Conservation (phyloP, 192 early-diverging fungal genomes). For the Rhizoclosmatium sp. region DNA sequence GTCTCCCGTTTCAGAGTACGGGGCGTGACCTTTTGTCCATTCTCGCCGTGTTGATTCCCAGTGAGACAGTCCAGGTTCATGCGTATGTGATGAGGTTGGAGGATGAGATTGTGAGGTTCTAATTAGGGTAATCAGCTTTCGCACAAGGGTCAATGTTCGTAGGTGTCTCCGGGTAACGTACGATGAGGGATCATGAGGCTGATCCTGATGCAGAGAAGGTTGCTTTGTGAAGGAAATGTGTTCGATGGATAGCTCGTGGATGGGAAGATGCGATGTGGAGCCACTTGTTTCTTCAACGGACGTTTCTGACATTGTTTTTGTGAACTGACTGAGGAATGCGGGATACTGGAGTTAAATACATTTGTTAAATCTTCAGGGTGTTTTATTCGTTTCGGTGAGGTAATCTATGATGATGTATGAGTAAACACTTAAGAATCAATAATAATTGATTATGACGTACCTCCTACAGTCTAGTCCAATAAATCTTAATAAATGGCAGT, state of each 20-base stretch:
- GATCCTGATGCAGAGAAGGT: background rate
- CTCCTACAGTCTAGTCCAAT: too few relatives aligned
- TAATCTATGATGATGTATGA: too few relatives aligned
- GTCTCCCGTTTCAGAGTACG: slow-evolving; percentile 43
- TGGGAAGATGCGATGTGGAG: background rate
- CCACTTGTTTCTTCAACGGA: background rate
- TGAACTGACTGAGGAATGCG: too few relatives aligned
- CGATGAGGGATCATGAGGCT: background rate
- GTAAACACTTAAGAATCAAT: too few relatives aligned
- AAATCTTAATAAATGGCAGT: too few relatives aligned
- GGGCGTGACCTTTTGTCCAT: slow-evolving; percentile 51
- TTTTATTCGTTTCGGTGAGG: background rate
- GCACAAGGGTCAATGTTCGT: background rate
- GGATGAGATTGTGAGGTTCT: background rate
- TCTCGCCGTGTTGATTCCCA: slow-evolving; percentile 44
- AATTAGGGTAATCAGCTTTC: background rate
- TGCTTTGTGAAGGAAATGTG: background rate
- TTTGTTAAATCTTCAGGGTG: background rate
- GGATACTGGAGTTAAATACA: background rate
- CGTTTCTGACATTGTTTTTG: too few relatives aligned
- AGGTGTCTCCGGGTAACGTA: background rate
- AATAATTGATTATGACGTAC: too few relatives aligned
- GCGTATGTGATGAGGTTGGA: slow-evolving; percentile 1
- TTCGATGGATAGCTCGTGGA: background rate
- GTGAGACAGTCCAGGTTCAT: slow-evolving; percentile 32